Evolutionary conservation across 768 basidiomycete species (phyloP), one percentile per base, ranked within the genome.

Genomic region (Ramaria sp.): DNA sequence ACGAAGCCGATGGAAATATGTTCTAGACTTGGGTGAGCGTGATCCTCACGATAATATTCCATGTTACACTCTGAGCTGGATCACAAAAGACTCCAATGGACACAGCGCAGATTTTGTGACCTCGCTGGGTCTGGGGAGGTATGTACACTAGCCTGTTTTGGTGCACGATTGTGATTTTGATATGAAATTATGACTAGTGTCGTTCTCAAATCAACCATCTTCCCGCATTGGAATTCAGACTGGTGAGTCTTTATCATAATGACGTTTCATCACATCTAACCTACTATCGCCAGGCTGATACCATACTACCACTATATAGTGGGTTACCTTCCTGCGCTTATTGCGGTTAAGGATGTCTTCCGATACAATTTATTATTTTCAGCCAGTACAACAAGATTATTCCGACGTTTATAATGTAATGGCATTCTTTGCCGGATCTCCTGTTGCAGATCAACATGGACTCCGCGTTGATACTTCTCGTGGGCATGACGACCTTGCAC

Each of bases 321-420:
- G 45, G 61, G 68, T 64, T 1, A 1, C 34, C 9, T 37, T 37
- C 9, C 9, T 37, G 34, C 34, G 9, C 34, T 3, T 37, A 37
- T 22, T 43, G 42, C 5, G 11, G 11, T 6, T 19, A 22, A 9
- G 17, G n/a, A 2, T 17, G 7, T 13, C 17, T 19, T 17, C 24
- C 31, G 31, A 10, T 13, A 24, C 9, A 12, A 7, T 20, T 33
- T 24, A 22, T 12, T 20, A 30, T 27, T 52, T 22, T 33, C 48
- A 71, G 69, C 86, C 86, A 1, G 71, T 88, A 4, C 78, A 82
- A 60, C 59, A 83, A 0, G 83, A 85, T 60, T 75, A 84, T 13
- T 75, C 77, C 0, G 86, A 89, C 66, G 68, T 90, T 5, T 78
- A 86, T 65, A 88, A 90, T 61, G 71, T 81, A 4, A 73, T 87